Conservation (phyloP, 805 yeast species). For the Candida argentea region DNA sequence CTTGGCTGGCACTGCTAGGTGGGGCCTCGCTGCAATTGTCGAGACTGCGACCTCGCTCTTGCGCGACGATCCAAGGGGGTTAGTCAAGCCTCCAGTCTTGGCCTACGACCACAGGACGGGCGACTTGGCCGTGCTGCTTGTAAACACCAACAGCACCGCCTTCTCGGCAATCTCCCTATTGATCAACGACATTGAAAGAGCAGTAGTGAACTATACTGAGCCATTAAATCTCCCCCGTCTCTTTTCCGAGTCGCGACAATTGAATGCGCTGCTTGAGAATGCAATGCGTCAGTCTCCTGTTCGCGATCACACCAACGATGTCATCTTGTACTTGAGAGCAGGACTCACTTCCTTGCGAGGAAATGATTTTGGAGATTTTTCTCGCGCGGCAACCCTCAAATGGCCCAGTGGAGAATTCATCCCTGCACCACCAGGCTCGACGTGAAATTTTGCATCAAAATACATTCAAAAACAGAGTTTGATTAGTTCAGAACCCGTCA, state of each 20-base stretch:
- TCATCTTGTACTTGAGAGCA: slow-evolving; percentile 43
- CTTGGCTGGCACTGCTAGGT: slow-evolving; percentile 76
- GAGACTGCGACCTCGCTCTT: slow-evolving; percentile 61
- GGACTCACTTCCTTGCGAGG: slow-evolving; percentile 38
- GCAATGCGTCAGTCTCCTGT: slow-evolving; percentile 4
- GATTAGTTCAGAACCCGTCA: neutral
- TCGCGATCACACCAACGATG: slow-evolving; percentile 18
- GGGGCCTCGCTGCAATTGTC: slow-evolving; percentile 89
- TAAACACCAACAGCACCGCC: slow-evolving; percentile 1
- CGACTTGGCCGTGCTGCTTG: slow-evolving; percentile 26
- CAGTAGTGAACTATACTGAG: slow-evolving; percentile 38
- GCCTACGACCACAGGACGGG: slow-evolving; percentile 22
- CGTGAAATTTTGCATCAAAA: slow-evolving; percentile 15
- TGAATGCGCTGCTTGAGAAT: slow-evolving; percentile 14
- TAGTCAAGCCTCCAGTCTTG: slow-evolving; percentile 41
- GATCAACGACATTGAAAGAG: slow-evolving; percentile 72
- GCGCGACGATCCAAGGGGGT: slow-evolving; percentile 65
- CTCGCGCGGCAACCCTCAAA: slow-evolving; percentile 47
- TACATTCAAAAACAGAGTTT: neutral
- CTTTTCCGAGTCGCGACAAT: slow-evolving; percentile 12
- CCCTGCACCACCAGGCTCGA: slow-evolving; percentile 43
- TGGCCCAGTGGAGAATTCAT: slow-evolving; percentile 54
- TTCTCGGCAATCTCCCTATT: slow-evolving; percentile 49
- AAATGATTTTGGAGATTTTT: slow-evolving; percentile 45
- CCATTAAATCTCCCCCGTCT: slow-evolving; percentile 26